Percentiles rank a stretch among this genome's conserved stretches.
Conservation (phyloP, 2,329 filamentous ascomycete species). For the Clarireedia monteithiana region DNA sequence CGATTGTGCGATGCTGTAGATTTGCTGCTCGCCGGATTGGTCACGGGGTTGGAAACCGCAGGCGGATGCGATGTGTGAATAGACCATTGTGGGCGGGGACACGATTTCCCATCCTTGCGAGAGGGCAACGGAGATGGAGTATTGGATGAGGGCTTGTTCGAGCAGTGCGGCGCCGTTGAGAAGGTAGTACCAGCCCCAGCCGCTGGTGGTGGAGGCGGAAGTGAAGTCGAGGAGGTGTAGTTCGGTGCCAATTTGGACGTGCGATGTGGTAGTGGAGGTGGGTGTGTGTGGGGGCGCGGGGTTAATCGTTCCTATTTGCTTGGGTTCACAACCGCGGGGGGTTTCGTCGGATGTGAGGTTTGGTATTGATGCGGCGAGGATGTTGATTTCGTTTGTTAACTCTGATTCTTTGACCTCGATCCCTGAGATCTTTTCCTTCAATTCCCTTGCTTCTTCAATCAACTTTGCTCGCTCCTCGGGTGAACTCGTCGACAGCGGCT, state of each 20-base stretch:
- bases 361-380: conserved; percentile 69
- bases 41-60: conserved; percentile 95
- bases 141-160: conserved; percentile 90
- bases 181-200: conserved; percentile 98
- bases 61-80: conserved; percentile 80
- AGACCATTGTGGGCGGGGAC: conserved; percentile 82
- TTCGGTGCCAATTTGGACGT: conserved; percentile 78
- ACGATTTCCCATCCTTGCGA: conserved; percentile 72
- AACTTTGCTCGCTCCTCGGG: conserved; percentile 40
- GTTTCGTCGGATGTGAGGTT: conserved; percentile 77
- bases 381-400: conserved; percentile 58
- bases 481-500: conserved; percentile 38
- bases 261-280: conserved; percentile 47
- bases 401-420: conserved; percentile 56
- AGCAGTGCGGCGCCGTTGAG: conserved; percentile 84
- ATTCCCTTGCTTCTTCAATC: conserved; percentile 52
- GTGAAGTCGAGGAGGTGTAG: conserved; percentile 90
- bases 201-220: conserved; percentile 69
- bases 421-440: conserved; percentile 54
- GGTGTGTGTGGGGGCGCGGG: conserved; percentile 44
- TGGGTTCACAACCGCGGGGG: conserved; percentile 59
- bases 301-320: conserved; percentile 72
- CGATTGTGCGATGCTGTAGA: conserved; percentile 70
- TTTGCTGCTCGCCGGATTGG: conserved; percentile 82
- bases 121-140: conserved; percentile 67